These are phyloP conservation scores for Trichoderma aggressivum DNA, from an alignment of 2,329 filamentous ascomycete species.

Conservation along the genomic window DNA sequence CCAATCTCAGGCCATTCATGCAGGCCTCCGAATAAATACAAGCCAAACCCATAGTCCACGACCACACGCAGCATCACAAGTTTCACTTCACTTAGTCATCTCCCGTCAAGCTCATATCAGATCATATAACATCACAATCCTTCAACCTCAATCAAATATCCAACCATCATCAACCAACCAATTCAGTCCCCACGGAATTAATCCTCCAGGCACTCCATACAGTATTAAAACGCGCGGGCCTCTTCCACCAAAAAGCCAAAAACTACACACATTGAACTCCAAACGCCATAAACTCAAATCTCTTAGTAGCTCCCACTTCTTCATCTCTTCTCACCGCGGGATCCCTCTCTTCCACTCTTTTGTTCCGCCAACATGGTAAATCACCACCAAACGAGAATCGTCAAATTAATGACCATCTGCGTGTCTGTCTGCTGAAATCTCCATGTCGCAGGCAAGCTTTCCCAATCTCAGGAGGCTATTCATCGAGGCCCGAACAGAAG, in stretches of 20 bases:
- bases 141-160: neutral
- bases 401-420: neutral
- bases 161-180: neutral
- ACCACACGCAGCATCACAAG: neutral
- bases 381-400: neutral
- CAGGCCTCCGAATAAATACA: neutral
- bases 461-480: conserved; percentile 96
- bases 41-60: neutral
- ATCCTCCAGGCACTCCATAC: neutral
- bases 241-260: neutral
- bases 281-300: conserved; percentile 12
- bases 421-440: neutral
- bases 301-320: neutral
- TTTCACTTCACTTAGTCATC: conserved; percentile 1
- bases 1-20: neutral
- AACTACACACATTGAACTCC: neutral
- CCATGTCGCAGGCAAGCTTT: conserved; percentile 63
- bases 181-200: neutral
- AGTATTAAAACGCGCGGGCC: neutral
- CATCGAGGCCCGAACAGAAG: conserved; percentile 87
- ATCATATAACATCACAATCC: neutral
- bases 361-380: conserved; percentile 16
- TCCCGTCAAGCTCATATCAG: neutral
- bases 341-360: conserved; percentile 13
- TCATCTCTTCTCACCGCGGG: neutral